Evolutionary conservation across 176 grass and related monocot species (phyloP).

Genomic region (Carex parvula): DNA sequence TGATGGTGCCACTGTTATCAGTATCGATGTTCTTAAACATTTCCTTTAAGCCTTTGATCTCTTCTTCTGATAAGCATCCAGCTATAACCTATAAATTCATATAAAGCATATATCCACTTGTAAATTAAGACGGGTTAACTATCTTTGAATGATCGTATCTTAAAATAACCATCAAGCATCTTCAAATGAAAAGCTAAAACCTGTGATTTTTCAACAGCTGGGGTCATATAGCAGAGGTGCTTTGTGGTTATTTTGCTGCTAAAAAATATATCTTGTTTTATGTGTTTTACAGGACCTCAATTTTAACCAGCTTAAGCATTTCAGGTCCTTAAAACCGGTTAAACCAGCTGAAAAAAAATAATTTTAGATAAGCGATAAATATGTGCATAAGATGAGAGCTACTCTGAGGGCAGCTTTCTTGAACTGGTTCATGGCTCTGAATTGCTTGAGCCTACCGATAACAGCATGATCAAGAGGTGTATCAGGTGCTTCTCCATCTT

Average conservation of each 20-base stretch:
- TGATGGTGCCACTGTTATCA: slow-evolving; percentile 79
- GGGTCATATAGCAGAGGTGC: neutral
- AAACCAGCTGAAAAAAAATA: neutral
- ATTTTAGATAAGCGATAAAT: neutral
- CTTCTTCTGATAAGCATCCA: slow-evolving; percentile 86
- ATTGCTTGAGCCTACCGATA: slow-evolving; percentile 72
- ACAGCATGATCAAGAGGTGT: slow-evolving; percentile 72
- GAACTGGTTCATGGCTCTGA: slow-evolving; percentile 85
- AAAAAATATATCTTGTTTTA: neutral
- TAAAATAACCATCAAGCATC: neutral
- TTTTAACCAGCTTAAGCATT: neutral
- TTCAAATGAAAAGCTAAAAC: neutral
- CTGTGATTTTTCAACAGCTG: neutral
- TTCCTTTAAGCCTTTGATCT: slow-evolving; percentile 74
- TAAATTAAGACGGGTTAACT: neutral
- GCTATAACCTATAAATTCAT: slow-evolving; percentile 52
- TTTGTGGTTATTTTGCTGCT: neutral
- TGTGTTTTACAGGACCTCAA: neutral
- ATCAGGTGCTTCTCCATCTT: slow-evolving; percentile 79
- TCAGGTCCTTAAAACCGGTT: neutral
- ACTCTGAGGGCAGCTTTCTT: slow-evolving; percentile 86
- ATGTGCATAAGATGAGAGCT: neutral
- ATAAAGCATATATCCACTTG: neutral
- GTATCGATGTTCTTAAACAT: slow-evolving; percentile 93
- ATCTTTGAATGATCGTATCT: neutral